phyloP scores from a whole-genome alignment of 2,329 filamentous ascomycete species.

The Tolypocladium paradoxum region DNA sequence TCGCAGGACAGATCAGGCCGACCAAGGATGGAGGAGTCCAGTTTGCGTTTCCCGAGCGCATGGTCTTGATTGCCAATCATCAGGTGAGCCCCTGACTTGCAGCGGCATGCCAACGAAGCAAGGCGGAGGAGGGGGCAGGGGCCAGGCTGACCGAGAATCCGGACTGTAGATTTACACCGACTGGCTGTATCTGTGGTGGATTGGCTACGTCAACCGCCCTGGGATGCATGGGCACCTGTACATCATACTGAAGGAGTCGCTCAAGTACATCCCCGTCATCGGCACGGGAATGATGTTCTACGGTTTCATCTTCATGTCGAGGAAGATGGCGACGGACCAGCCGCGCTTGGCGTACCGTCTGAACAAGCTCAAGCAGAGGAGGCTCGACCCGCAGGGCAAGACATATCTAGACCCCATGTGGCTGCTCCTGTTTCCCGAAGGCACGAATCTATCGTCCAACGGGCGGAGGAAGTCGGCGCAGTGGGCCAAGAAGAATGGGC shows the following conservation, averaged over 20 bases:
- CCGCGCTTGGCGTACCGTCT: conserved; percentile 66
- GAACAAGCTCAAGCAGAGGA: conserved; percentile 51
- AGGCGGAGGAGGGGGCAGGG: not conserved
- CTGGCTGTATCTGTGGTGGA: conserved; percentile 91
- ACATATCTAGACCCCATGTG: conserved; percentile 70
- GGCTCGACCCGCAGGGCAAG: conserved; percentile 41
- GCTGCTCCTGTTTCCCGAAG: conserved; percentile 80
- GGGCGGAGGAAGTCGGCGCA: conserved; percentile 58
- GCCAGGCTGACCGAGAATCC: not conserved
- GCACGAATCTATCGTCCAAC: conserved; percentile 67
- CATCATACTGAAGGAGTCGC: conserved; percentile 81
- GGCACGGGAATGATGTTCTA: conserved; percentile 78
- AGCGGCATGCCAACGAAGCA: not conserved
- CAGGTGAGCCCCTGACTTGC: conserved; percentile 37
- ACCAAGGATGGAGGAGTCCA: conserved; percentile 63
- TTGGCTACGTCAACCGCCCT: conserved; percentile 67
- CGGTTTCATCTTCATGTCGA: conserved; percentile 84
- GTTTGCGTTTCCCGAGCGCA: conserved; percentile 69
- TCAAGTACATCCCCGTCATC: conserved; percentile 70
- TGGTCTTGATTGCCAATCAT: conserved; percentile 81
- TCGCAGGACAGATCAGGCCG: conserved; percentile 62
- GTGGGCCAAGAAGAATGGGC: conserved; percentile 67
- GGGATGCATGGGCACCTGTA: conserved; percentile 77
- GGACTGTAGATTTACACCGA: conserved; percentile 63
- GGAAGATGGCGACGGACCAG: conserved; percentile 75